Conservation (phyloP, 306 rosid species). For the Oemleria cerasiformis region DNA sequence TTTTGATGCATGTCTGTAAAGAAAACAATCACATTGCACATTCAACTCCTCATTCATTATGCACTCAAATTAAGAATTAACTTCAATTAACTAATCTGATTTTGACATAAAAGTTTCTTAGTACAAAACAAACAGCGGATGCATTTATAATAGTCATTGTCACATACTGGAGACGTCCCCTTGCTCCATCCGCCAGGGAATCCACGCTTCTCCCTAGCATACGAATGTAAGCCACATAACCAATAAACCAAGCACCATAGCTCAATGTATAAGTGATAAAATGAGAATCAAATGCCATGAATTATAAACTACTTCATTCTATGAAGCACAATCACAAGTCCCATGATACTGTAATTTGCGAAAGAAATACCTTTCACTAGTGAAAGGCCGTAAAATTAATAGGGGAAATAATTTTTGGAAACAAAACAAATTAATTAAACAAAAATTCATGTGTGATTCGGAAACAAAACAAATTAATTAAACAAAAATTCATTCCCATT, state of each 20-base stretch:
- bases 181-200: slow-evolving; percentile 80
- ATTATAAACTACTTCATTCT: not conserved
- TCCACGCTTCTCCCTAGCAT: slow-evolving; percentile 93
- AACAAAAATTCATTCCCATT: too few species aligned
- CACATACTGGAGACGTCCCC: slow-evolving; percentile 67
- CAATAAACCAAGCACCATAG: slow-evolving; percentile 86
- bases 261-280: slow-evolving; percentile 45
- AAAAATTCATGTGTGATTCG: too few species aligned
- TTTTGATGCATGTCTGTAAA: not conserved
- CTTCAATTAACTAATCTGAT: not conserved
- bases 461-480: too few species aligned
- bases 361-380: not conserved
- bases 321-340: slow-evolving; percentile 13
- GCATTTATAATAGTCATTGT: slow-evolving; percentile 10
- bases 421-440: too few species aligned
- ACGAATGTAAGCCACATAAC: slow-evolving; percentile 78
- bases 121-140: not conserved
- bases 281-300: slow-evolving; percentile 21
- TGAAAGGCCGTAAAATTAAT: not conserved
- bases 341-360: not conserved
- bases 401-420: not conserved
- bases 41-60: not conserved
- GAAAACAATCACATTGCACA: not conserved
- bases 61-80: not conserved
- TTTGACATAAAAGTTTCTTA: not conserved